Conservation (phyloP, 1,284 basidiomycete genomes). For the Trichosporon faecale region DNA sequence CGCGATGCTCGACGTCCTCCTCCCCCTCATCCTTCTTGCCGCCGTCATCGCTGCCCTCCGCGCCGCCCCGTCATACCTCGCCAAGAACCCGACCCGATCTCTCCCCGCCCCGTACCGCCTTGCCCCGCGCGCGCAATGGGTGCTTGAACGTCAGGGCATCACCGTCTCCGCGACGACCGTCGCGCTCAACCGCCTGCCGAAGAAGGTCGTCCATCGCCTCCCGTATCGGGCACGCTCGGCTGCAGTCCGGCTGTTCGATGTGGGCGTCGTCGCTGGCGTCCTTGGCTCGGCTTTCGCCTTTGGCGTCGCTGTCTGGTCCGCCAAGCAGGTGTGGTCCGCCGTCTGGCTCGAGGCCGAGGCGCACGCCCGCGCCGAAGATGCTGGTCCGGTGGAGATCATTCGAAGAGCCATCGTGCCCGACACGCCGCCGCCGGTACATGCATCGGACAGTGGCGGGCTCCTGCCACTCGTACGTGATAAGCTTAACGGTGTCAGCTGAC, state of each 20-base stretch:
- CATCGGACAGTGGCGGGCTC: constrained; percentile 25
- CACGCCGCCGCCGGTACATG: constrained; percentile 7
- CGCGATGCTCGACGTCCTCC: constrained; percentile 30
- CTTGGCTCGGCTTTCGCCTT: constrained; percentile 18
- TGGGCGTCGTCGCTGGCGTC: constrained; percentile 20
- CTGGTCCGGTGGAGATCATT: background rate
- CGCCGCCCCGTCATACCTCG: constrained; percentile 16
- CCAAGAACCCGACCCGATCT: background rate
- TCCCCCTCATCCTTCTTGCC: constrained; percentile 28
- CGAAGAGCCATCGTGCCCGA: constrained; percentile 12
- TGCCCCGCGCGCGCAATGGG: constrained; percentile 24
- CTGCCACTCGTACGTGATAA: constrained; percentile 35
- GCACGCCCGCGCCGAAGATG: constrained; percentile 26
- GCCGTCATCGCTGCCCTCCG: constrained; percentile 24
- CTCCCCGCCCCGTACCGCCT: constrained; percentile 25
- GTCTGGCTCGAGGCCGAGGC: constrained; percentile 36
- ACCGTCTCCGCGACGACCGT: constrained; percentile 30
- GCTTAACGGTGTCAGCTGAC: background rate
- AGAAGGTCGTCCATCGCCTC: constrained; percentile 1
- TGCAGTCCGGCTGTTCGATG: constrained; percentile 20
- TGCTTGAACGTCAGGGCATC: constrained; percentile 23
- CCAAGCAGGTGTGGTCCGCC: constrained; percentile 30
- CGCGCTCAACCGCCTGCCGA: constrained; percentile 31
- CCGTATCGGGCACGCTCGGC: background rate
- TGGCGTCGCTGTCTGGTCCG: constrained; percentile 31